These are phyloP conservation scores for Aspergillus pseudoviridinutans DNA, from an alignment of 2,329 filamentous ascomycete species.

Conservation along the genomic window DNA sequence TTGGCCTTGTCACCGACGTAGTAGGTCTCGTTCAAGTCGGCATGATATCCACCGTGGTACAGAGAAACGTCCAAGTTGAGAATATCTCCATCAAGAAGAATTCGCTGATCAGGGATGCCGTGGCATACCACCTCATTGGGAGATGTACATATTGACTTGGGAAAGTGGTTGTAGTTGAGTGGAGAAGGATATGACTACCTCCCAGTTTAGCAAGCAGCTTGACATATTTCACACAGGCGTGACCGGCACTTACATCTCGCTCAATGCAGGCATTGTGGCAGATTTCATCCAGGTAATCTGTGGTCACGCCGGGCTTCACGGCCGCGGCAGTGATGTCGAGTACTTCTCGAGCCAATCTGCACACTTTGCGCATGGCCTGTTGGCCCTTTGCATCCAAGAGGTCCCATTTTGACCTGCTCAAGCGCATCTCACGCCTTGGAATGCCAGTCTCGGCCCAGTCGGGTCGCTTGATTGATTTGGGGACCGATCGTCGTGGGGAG, in stretches of 20 bases:
- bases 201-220: neutral
- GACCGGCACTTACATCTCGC: slow-evolving; percentile 57
- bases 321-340: slow-evolving; percentile 80
- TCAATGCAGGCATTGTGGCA: slow-evolving; percentile 89
- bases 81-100: slow-evolving; percentile 83
- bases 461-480: slow-evolving; percentile 70
- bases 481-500: slow-evolving; percentile 64
- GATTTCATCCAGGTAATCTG: slow-evolving; percentile 83
- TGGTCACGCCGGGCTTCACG: slow-evolving; percentile 77
- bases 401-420: slow-evolving; percentile 70
- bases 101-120: slow-evolving; percentile 83
- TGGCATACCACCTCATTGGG: slow-evolving; percentile 94
- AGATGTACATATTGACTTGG: slow-evolving; percentile 91
- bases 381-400: slow-evolving; percentile 70
- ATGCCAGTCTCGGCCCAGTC: slow-evolving; percentile 80
- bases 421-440: slow-evolving; percentile 52
- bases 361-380: slow-evolving; percentile 84
- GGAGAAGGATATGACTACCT: slow-evolving; percentile 83
- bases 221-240: neutral
- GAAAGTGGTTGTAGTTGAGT: slow-evolving; percentile 86
- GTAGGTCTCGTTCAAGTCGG: slow-evolving; percentile 92
- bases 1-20: slow-evolving; percentile 82
- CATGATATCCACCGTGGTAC: slow-evolving; percentile 87
- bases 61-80: slow-evolving; percentile 89
- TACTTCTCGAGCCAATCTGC: slow-evolving; percentile 75